A percentile compares a stretch with the other conserved stretches of the same genome.
Conservation (phyloP, 2,329 filamentous ascomycete genomes). For the Alternaria viburni region DNA sequence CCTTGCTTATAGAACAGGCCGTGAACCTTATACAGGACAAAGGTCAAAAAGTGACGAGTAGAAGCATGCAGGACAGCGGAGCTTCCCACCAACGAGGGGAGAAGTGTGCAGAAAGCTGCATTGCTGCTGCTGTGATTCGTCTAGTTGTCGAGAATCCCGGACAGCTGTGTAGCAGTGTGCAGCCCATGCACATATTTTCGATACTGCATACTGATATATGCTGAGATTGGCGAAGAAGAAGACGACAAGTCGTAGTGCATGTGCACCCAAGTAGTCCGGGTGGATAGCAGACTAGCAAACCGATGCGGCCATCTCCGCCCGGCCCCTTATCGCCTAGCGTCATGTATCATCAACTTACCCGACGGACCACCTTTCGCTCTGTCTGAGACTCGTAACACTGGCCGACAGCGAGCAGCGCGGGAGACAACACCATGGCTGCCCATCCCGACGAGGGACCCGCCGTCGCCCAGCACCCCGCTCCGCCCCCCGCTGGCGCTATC, state of each 20-base stretch:
- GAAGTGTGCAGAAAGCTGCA: constrained; percentile 21
- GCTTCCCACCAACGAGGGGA: constrained; percentile 8
- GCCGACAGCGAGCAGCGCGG: constrained; percentile 15
- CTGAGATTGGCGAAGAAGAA: constrained; percentile 19
- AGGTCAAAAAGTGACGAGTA: constrained; percentile 24
- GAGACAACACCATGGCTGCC: constrained; percentile 33
- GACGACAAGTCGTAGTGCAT: constrained; percentile 14
- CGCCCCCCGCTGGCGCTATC: constrained; percentile 23
- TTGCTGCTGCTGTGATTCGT: constrained; percentile 10
- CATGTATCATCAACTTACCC: constrained; percentile 8
- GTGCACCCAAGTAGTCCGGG: not conserved
- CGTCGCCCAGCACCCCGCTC: constrained; percentile 33
- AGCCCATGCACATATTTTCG: constrained; percentile 3
- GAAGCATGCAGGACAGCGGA: constrained; percentile 9
- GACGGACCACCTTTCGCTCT: constrained; percentile 21
- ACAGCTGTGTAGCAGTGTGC: constrained; percentile 11
- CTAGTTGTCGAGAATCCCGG: not conserved
- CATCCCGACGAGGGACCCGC: constrained; percentile 34
- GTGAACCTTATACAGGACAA: constrained; percentile 9
- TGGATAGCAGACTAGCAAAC: not conserved
- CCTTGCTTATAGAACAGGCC: not conserved
- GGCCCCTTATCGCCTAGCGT: constrained; percentile 15
- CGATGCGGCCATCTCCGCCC: constrained; percentile 10
- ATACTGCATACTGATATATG: constrained; percentile 11
- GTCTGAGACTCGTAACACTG: constrained; percentile 15